Base-by-base conservation (phyloP, 108 stramenopile genomes). In the Cyclotella cryptica region DNA sequence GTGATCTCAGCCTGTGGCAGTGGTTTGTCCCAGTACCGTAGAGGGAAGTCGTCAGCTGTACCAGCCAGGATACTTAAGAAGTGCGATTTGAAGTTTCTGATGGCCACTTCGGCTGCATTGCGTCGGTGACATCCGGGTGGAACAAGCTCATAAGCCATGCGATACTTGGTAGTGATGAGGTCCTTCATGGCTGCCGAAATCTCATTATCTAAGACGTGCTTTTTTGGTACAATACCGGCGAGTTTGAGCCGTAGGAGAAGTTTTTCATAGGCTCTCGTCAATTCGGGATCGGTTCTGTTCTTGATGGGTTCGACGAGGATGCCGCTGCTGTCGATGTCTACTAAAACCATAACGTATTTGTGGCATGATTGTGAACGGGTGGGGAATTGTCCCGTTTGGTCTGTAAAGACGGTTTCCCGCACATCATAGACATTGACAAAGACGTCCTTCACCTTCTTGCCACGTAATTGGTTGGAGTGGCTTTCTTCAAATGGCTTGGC, bases 51-150 rank as follows among this genome's bases (percentile, higher is more conserved):
- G 2, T 40, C 13, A 26, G 22, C 57, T 17, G 57, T 60, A 18
- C 52, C 57, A 58, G 27, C 47, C 1, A 49, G 47, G 9, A 58
- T 27, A 15, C 57, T 58, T 6, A 58, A 15, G 26, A 58, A 58
- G 26, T 58, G 57, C 2, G 57, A 1, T 58, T 58, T 58, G 57
- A 58, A 58, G 27, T 58, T 58, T 2, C 57, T 3, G 27, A 58
- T 58, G 57, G 57, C 22, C 5, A 58, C 57, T 58, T 58, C 22
- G 4, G 57, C 57, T 3, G 24, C 57, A 27, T 26, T 3, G 3
- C 9, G 18, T 3, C 15, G 9, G 9, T 49, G 47, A n/a, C n/a
- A 49, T n/a, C n/a, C 47, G 6, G 57, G 26, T 13, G 12, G 26
- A 1, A 21, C 58, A 7, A 10, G 27, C 1, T 72, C 59, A n/a